phyloP scores from a whole-genome alignment of 306 rosid genomes.

The Trichosanthes truncata region DNA sequence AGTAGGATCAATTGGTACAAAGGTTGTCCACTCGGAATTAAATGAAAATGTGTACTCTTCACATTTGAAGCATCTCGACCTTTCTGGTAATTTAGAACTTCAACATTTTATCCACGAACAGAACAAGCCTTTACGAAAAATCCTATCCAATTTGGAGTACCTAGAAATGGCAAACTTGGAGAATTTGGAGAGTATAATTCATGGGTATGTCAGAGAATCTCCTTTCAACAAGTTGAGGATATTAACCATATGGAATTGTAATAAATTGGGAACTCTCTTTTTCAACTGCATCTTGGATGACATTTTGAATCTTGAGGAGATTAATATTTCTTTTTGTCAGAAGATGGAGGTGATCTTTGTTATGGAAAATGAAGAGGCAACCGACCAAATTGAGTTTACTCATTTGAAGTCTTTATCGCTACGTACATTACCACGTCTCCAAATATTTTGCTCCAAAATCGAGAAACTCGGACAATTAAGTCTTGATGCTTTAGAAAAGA shows the following conservation, averaged over 20 bases:
- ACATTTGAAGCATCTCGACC: not conserved
- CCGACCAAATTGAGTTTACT: not conserved
- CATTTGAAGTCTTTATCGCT: not conserved
- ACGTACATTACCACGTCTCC: not conserved
- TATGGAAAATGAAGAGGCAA: not conserved
- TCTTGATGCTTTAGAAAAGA: too few relatives aligned
- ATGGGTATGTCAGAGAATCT: not conserved
- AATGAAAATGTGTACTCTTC: not conserved
- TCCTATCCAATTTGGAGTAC: too few relatives aligned
- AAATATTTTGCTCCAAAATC: not conserved
- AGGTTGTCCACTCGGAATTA: not conserved
- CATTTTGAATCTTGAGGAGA: not conserved
- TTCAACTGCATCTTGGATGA: not conserved
- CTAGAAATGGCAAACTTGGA: too few relatives aligned
- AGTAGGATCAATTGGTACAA: not conserved
- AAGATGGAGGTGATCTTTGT: not conserved
- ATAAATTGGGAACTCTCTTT: not conserved
- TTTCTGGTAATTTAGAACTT: not conserved
- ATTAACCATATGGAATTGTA: accelerated
- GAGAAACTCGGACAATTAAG: too few relatives aligned
- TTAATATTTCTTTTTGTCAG: accelerated
- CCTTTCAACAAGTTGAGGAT: not conserved
- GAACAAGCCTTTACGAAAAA: too few relatives aligned
- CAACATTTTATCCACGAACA: too few relatives aligned
- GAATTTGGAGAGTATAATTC: too few relatives aligned